These are phyloP conservation scores for Nothomitra cinnamomea DNA, from an alignment of 2,329 filamentous ascomycete genomes.

Conservation along the genomic window DNA sequence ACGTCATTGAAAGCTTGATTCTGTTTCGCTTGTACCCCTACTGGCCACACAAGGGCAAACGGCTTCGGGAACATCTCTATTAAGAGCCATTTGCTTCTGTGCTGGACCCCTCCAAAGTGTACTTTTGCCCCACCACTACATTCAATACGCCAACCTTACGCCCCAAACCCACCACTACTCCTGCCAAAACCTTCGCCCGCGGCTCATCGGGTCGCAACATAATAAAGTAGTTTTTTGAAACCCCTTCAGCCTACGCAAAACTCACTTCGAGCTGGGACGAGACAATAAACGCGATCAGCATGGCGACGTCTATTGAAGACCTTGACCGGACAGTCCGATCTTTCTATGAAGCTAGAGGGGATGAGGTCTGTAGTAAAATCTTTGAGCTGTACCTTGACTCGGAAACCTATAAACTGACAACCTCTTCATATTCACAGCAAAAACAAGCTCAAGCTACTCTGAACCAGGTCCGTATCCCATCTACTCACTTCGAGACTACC, in stretches of 20 bases:
- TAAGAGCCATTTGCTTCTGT: neutral
- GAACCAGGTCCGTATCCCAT: conserved; percentile 54
- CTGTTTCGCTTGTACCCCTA: too few species aligned
- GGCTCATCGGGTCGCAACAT: neutral
- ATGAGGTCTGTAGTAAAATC: conserved; percentile 45
- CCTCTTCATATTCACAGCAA: conserved; percentile 45
- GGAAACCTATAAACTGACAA: neutral
- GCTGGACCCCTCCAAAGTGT: neutral
- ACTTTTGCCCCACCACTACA: conserved; percentile 2
- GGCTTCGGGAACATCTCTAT: neutral
- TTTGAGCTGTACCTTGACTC: neutral
- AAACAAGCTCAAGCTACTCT: conserved; percentile 85
- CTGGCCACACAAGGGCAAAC: neutral
- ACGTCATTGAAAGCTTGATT: neutral
- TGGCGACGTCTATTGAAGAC: conserved; percentile 54
- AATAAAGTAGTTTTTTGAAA: too few species aligned
- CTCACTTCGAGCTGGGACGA: neutral
- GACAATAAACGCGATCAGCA: neutral
- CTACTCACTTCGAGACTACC: neutral
- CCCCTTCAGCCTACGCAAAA: neutral
- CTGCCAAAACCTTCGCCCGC: neutral
- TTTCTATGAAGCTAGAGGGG: conserved; percentile 94
- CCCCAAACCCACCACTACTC: neutral
- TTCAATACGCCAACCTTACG: neutral
- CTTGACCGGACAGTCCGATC: conserved; percentile 90